A percentile compares a stretch with the other conserved stretches of the same genome.
Evolutionary conservation across 2,329 filamentous ascomycete species (phyloP).

Genomic region (Niveomyces coronatus): DNA sequence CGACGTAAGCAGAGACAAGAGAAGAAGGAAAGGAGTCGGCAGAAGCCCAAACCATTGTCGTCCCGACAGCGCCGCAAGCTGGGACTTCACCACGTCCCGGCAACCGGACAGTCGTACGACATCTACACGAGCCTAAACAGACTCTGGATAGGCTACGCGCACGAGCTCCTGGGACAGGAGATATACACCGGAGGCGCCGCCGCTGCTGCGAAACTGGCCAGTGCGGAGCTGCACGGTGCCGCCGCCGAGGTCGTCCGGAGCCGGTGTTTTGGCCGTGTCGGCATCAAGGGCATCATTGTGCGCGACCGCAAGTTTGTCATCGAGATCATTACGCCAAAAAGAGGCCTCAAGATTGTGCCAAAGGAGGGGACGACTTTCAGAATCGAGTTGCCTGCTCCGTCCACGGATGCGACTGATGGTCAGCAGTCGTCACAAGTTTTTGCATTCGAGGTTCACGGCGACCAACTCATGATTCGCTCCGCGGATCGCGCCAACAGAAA

Average conservation of each 20-base stretch:
- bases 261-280: conserved; percentile 70
- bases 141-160: conserved; percentile 79
- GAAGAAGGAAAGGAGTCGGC: conserved; percentile 36
- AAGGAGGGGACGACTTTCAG: conserved; percentile 86
- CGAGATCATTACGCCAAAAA: conserved; percentile 64
- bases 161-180: conserved; percentile 62
- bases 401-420: conserved; percentile 10
- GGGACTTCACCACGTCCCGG: conserved; percentile 64
- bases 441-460: conserved; percentile 77
- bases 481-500: conserved; percentile 83
- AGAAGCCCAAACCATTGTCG: conserved; percentile 60
- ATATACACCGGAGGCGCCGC: conserved; percentile 43
- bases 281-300: conserved; percentile 75
- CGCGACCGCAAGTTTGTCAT: conserved; percentile 81
- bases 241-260: conserved; percentile 73
- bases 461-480: conserved; percentile 74
- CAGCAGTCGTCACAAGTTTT: conserved; percentile 29
- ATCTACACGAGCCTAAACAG: conserved; percentile 68
- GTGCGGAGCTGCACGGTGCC: conserved; percentile 87
- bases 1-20: conserved; percentile 39
- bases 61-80: conserved; percentile 66
- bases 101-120: conserved; percentile 50
- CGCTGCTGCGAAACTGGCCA: conserved; percentile 65
- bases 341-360: conserved; percentile 68
- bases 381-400: conserved; percentile 51